Evolutionary conservation across 2,329 filamentous ascomycete genomes (phyloP), one percentile per base, ranked within the genome.

Genomic region (Septoria linicola): DNA sequence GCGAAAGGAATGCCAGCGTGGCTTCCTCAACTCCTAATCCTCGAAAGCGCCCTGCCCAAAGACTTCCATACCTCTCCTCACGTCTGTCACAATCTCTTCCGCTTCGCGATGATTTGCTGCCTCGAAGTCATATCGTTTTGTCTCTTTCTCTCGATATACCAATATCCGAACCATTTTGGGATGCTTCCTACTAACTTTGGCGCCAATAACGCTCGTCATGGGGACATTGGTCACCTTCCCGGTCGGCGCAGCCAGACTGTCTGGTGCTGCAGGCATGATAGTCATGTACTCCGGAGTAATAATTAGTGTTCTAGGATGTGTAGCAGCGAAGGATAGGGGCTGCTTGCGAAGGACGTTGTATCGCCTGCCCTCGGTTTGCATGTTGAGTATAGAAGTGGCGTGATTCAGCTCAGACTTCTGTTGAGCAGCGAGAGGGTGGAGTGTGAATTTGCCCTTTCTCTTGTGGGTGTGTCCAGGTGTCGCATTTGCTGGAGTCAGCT

Each of bases 221-320:
- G 91, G 88, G 41, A 92, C 86, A 34, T 87, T 89, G 2, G 87
- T 90, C 8, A 82, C 80, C 66, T 87, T 88, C 31, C 84, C 83
- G 8, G 79, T 79, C 34, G 44, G 58, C 23, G 39, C 58, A 57
- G 13, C 64, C 59, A 37, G 53, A 30, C 40, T 63, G 34, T 66
- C 66, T 1, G 63, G 63, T 20, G 73, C 72, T 4, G 71, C 72
- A 2, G 88, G 87, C 79, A 89, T 85, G 62, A 95, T 89, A 69
- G 92, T 88, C 55, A 95, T 82, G 68, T 91, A 93, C 67, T 95
- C 89, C 53, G 87, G 87, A 62, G 92, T 88, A 59, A 95, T 88
- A 40, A 87, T 83, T 35, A 93, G 74, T 8, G 89, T 81, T 51
- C 87, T 82, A 61, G 90, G 86, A 54, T 88, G 87, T 63, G 86